Evolutionary conservation across 2,329 filamentous ascomycete species (phyloP).

Genomic region (Dactylonectria estremocensis): DNA sequence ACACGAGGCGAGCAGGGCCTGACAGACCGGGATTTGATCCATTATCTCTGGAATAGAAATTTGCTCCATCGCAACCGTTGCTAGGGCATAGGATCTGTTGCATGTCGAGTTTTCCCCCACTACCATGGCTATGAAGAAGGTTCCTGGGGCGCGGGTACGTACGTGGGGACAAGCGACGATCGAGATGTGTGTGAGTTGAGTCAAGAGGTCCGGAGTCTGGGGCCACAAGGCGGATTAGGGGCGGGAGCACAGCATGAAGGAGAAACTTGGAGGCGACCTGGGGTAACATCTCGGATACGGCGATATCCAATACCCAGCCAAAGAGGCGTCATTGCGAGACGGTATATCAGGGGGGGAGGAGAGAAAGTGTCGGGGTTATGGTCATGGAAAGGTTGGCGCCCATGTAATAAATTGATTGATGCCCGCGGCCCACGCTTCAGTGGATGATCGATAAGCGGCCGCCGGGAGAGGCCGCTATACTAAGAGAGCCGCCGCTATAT

Average conservation of each 20-base stretch:
- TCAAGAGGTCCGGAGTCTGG: conserved; percentile 11
- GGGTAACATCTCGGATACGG: conserved; percentile 32
- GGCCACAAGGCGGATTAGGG: conserved; percentile 30
- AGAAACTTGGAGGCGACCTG: conserved; percentile 31
- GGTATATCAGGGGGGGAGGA: neutral
- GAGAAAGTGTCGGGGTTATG: conserved; percentile 7
- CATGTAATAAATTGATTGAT: conserved; percentile 30
- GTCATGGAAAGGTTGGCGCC: conserved; percentile 11
- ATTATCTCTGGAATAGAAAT: conserved; percentile 30
- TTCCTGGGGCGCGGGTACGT: conserved; percentile 6
- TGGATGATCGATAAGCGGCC: conserved; percentile 35
- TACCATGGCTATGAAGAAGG: conserved; percentile 13
- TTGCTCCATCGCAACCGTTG: conserved; percentile 26
- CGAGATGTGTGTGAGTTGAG: conserved; percentile 26
- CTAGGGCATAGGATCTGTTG: conserved; percentile 19
- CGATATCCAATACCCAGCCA: conserved; percentile 19
- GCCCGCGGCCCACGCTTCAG: conserved; percentile 21
- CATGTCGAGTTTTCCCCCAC: conserved; percentile 32
- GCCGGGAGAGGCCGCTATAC: conserved; percentile 25
- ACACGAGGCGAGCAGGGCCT: conserved; percentile 28
- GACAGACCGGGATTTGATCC: conserved; percentile 24
- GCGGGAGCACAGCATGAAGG: conserved; percentile 34
- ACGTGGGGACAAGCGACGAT: conserved; percentile 24
- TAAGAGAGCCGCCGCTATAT: no score
- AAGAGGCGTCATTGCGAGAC: conserved; percentile 10